phyloP scores from a whole-genome alignment of 78 protist genomes.

The slime mould (Dictyostelium discoideum) region DNA sequence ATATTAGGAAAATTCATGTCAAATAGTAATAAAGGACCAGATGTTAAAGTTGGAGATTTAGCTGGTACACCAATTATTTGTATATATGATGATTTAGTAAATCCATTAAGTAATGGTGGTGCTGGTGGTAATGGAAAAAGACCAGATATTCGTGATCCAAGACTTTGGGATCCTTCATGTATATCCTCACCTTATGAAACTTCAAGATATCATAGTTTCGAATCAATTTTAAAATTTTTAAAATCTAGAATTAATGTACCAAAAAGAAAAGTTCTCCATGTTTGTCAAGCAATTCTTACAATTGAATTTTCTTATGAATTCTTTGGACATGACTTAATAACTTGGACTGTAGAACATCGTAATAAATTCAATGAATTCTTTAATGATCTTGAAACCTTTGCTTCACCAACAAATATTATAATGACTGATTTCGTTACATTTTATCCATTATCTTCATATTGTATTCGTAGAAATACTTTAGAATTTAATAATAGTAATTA shows the following conservation, averaged over 20 bases:
- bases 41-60: not conserved
- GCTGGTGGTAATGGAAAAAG: not conserved
- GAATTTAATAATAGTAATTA: not conserved
- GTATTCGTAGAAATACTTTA: not conserved
- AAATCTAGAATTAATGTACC: not conserved
- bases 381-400: not conserved
- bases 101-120: not conserved
- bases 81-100: not conserved
- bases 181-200: not conserved
- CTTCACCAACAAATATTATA: not conserved
- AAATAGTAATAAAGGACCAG: not conserved
- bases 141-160: not conserved
- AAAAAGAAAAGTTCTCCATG: not conserved
- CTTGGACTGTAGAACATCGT: not conserved
- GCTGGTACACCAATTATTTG: not conserved
- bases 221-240: not conserved
- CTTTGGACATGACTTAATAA: not conserved
- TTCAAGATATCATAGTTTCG: not conserved
- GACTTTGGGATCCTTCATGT: not conserved
- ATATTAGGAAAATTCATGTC: not conserved
- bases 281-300: not conserved
- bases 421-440: slow-evolving; percentile 1
- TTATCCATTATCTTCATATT: not conserved
- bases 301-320: not conserved
- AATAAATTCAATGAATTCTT: not conserved